phyloP scores from a whole-genome alignment of 2,329 filamentous ascomycete species.

The Berkeleyomyces rouxiae region DNA sequence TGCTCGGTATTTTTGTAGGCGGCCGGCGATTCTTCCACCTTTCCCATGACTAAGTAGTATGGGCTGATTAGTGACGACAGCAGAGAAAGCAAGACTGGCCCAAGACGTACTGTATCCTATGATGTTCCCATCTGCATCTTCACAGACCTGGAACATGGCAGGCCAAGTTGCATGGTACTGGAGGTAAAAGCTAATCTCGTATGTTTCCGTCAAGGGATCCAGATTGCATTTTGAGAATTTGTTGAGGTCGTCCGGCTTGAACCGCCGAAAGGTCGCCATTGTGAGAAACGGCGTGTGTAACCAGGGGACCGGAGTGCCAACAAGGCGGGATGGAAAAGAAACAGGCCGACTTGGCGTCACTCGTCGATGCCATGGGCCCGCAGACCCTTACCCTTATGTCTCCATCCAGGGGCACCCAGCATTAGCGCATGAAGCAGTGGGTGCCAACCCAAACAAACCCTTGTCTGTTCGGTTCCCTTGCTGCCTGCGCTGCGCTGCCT shows the following conservation, averaged over 20 bases:
- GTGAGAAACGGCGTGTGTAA: neutral
- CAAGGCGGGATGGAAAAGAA: too few relatives aligned
- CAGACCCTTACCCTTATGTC: too few relatives aligned
- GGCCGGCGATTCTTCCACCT: slow-evolving; percentile 74
- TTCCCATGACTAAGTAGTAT: slow-evolving; percentile 70
- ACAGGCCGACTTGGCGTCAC: too few relatives aligned
- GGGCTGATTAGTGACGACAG: neutral
- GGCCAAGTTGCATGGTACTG: slow-evolving; percentile 96
- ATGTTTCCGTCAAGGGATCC: slow-evolving; percentile 93
- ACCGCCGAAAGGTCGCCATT: slow-evolving; percentile 77
- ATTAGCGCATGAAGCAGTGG: neutral
- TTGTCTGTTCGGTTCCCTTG: neutral
- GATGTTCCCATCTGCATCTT: slow-evolving; percentile 72
- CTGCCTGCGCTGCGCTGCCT: neutral
- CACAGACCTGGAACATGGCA: slow-evolving; percentile 79
- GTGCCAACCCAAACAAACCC: neutral
- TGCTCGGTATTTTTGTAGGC: slow-evolving; percentile 61
- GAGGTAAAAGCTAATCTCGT: slow-evolving; percentile 87
- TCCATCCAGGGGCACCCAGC: too few relatives aligned
- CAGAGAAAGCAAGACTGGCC: neutral
- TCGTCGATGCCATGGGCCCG: too few relatives aligned
- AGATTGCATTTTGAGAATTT: slow-evolving; percentile 89
- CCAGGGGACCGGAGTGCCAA: too few relatives aligned
- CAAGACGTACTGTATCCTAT: slow-evolving; percentile 69
- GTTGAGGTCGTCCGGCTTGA: slow-evolving; percentile 70